phyloP scores from a whole-genome alignment of 139 green algal species.

The Astrephomene gubernaculifera region DNA sequence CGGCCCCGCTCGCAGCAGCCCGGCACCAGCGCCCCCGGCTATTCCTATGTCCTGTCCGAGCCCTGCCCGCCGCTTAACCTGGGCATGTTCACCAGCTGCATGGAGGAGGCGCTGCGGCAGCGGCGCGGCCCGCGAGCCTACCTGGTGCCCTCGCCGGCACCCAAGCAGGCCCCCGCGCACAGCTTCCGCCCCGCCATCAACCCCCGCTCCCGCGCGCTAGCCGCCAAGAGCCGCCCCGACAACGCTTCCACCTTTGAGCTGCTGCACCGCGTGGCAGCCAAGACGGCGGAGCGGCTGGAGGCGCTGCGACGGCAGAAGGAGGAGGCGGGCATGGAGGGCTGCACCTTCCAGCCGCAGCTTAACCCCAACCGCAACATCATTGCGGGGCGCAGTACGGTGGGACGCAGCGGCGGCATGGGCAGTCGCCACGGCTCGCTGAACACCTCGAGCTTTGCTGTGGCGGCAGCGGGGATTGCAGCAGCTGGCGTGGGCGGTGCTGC shows the following conservation, averaged over 20 bases:
- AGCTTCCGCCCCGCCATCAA: conserved; percentile 76
- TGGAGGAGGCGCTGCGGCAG: conserved; percentile 69
- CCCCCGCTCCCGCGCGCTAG: conserved; percentile 63
- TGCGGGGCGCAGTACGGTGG: background rate
- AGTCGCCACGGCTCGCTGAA: background rate
- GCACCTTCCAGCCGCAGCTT: conserved; percentile 79
- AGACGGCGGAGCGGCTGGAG: conserved; percentile 57
- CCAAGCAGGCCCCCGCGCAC: conserved; percentile 65
- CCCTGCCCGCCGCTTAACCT: conserved; percentile 41
- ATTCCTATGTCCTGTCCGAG: background rate
- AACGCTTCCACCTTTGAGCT: conserved; percentile 44
- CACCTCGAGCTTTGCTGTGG: background rate
- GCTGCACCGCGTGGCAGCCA: conserved; percentile 44
- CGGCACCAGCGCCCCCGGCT: background rate
- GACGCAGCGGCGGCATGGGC: background rate
- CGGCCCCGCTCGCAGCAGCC: background rate
- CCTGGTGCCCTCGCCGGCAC: conserved; percentile 69
- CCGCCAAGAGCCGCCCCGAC: conserved; percentile 58
- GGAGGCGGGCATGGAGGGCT: conserved; percentile 57
- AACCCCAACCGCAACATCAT: conserved; percentile 46
- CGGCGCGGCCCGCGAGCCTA: conserved; percentile 66
- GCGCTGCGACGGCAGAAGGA: conserved; percentile 60
- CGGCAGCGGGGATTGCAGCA: conserved; percentile 20
- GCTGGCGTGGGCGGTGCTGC: background rate
- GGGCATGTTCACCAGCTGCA: conserved; percentile 64